Evolutionary conservation across 2,329 filamentous ascomycete genomes (phyloP).

Genomic region (Lachnellula cervina): DNA sequence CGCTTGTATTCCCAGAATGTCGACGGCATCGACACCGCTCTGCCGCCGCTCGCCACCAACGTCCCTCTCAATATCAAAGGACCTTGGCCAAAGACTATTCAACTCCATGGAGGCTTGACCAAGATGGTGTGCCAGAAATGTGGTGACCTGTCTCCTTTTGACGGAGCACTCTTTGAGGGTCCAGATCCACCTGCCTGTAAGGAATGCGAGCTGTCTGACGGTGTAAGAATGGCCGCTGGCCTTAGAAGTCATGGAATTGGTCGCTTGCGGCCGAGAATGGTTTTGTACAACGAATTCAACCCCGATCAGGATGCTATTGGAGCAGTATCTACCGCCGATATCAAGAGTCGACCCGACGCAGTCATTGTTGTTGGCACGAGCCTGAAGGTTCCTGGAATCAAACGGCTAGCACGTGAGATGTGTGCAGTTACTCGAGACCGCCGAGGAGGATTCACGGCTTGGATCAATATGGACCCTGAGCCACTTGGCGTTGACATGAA

Average conservation of each 20-base stretch:
- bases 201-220: conserved; percentile 69
- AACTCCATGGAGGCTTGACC: conserved; percentile 86
- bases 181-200: conserved; percentile 76
- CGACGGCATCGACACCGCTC: conserved; percentile 83
- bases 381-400: conserved; percentile 89
- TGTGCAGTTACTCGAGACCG: conserved; percentile 80
- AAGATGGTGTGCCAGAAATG: conserved; percentile 99
- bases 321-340: conserved; percentile 78
- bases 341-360: conserved; percentile 81
- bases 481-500: conserved; percentile 81
- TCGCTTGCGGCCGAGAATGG: conserved; percentile 83
- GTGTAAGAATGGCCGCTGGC: conserved; percentile 70
- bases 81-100: conserved; percentile 89
- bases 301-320: conserved; percentile 96
- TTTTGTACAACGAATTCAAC: conserved; percentile 95
- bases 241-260: conserved; percentile 94
- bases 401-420: conserved; percentile 84
- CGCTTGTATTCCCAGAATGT: conserved; percentile 96
- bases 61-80: conserved; percentile 78
- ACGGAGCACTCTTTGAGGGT: conserved; percentile 75
- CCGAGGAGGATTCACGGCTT: conserved; percentile 80
- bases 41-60: conserved; percentile 72
- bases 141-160: conserved; percentile 67
- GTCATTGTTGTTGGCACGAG: conserved; percentile 94
- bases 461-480: conserved; percentile 87